Conservation (phyloP, 768 basidiomycete species). For the Lactarius tabidus region DNA sequence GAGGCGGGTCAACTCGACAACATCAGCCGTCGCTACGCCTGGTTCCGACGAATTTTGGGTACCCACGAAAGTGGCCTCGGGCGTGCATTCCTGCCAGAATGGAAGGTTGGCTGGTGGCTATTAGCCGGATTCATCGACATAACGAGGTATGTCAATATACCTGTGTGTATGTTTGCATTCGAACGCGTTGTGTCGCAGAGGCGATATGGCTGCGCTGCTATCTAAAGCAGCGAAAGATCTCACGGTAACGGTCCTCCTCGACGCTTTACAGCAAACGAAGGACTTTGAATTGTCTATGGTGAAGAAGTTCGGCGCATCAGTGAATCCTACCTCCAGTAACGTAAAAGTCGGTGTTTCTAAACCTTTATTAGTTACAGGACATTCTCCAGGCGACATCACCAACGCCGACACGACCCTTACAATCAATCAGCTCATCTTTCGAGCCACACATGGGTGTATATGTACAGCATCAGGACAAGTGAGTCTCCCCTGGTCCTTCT, state of each 20-base stretch:
- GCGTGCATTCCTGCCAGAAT: conserved; percentile 75
- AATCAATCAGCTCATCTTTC: conserved; percentile 82
- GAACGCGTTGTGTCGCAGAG: conserved; percentile 41
- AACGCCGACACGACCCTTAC: conserved; percentile 48
- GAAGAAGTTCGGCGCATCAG: conserved; percentile 78
- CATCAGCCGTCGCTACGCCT: conserved; percentile 85
- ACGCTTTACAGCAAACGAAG: conserved; percentile 77
- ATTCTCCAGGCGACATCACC: conserved; percentile 53
- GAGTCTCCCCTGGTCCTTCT: conserved; percentile 25
- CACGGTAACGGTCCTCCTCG: conserved; percentile 75
- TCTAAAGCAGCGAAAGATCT: conserved; percentile 73
- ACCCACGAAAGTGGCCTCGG: conserved; percentile 87
- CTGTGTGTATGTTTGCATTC: background rate
- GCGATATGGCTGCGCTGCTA: conserved; percentile 77
- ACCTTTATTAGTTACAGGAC: conserved; percentile 49
- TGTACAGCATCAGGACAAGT: conserved; percentile 96
- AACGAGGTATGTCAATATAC: conserved; percentile 55
- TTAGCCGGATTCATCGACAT: conserved; percentile 86
- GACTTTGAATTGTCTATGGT: conserved; percentile 85
- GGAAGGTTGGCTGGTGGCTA: conserved; percentile 82
- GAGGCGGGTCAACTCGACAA: conserved; percentile 98
- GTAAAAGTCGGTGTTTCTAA: background rate
- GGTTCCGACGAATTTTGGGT: conserved; percentile 84
- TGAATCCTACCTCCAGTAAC: conserved; percentile 32
- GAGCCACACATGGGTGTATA: conserved; percentile 91